Percentiles rank a stretch among this genome's conserved stretches.
These are phyloP conservation scores for Echinochloa phyllopogon DNA, from an alignment of 176 grass and related monocot species.

Conservation along the genomic window DNA sequence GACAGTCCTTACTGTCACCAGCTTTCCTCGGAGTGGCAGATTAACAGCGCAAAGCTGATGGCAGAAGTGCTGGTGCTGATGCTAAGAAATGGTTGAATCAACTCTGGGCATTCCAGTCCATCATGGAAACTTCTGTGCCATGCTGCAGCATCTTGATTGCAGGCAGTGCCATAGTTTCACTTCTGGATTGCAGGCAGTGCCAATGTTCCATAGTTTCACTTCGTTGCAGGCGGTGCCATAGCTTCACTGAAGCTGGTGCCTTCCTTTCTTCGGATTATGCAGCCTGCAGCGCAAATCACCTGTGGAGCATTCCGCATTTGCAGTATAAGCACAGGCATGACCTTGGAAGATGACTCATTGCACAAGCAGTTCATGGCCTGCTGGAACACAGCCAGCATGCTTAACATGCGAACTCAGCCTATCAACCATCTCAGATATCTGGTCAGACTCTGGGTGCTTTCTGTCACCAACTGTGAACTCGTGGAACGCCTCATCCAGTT, in stretches of 20 bases:
- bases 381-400: slow-evolving; percentile 52
- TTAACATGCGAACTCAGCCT: slow-evolving; percentile 64
- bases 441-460: slow-evolving; percentile 50
- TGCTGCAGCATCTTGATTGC: slow-evolving; percentile 21
- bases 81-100: slow-evolving; percentile 18
- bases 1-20: slow-evolving; percentile 16
- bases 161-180: neutral
- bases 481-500: slow-evolving; percentile 60
- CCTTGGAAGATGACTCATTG: slow-evolving; percentile 33
- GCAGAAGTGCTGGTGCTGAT: neutral
- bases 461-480: slow-evolving; percentile 71
- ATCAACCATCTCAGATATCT: slow-evolving; percentile 65
- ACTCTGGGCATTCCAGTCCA: slow-evolving; percentile 14
- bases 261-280: slow-evolving; percentile 26
- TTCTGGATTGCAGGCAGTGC: slow-evolving; percentile 23
- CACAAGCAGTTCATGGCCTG: slow-evolving; percentile 47
- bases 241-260: neutral
- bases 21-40: slow-evolving; percentile 13
- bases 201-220: neutral
- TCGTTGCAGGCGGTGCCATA: slow-evolving; percentile 3
- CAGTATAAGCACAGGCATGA: slow-evolving; percentile 1
- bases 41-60: slow-evolving; percentile 39
- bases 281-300: neutral
- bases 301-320: neutral
- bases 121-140: slow-evolving; percentile 37